These are phyloP conservation scores for Salix brachista DNA, from an alignment of 345 rosid genomes.

Conservation along the genomic window DNA sequence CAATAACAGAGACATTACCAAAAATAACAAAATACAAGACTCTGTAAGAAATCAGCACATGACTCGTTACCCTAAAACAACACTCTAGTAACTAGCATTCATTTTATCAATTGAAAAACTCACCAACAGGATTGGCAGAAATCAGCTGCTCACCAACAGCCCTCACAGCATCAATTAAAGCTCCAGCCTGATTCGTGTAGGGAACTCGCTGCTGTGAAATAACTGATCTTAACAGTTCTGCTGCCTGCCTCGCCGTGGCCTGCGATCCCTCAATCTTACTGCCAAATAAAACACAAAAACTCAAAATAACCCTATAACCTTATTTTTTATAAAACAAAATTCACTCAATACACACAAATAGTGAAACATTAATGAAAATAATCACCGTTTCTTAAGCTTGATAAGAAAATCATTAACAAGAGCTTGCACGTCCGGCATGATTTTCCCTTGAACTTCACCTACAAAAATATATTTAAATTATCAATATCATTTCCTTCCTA, in stretches of 20 bases:
- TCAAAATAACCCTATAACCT: not conserved
- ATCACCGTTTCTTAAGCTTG: conserved; percentile 86
- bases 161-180: conserved; percentile 75
- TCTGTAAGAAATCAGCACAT: too few species aligned
- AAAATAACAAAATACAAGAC: not conserved
- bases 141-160: conserved; percentile 74
- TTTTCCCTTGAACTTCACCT: not conserved
- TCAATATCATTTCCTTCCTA: not conserved
- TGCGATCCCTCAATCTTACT: conserved; percentile 97
- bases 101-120: conserved; percentile 6
- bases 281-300: conserved; percentile 16
- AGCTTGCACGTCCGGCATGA: conserved; percentile 86
- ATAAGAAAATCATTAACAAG: conserved; percentile 65
- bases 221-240: conserved; percentile 77
- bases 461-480: not conserved
- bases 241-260: conserved; percentile 80
- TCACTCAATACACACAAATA: not conserved
- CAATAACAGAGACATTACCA: not conserved
- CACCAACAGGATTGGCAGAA: conserved; percentile 93
- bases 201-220: conserved; percentile 89
- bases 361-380: not conserved
- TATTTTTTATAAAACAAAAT: not conserved
- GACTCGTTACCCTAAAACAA: not conserved
- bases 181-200: conserved; percentile 71
- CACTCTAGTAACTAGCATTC: not conserved